Percentiles rank a stretch among this genome's conserved stretches.
These are phyloP conservation scores for Nakazawaea wickerhamii DNA, from an alignment of 805 yeast species.

Conservation along the genomic window DNA sequence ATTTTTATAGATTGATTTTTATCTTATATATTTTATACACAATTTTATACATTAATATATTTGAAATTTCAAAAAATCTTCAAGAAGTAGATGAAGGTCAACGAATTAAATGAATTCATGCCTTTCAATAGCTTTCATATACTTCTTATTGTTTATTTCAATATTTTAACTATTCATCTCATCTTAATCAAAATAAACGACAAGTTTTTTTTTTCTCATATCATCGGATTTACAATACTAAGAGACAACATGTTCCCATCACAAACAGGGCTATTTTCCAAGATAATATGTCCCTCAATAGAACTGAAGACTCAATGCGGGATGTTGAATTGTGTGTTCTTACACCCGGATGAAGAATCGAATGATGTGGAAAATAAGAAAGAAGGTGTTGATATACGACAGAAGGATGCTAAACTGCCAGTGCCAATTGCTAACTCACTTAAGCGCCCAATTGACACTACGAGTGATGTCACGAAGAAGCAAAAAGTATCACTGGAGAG, in stretches of 20 bases:
- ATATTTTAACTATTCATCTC: no score
- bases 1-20: neutral
- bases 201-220: neutral
- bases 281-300: slow-evolving; percentile 24
- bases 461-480: no score
- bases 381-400: no score
- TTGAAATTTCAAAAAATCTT: no score
- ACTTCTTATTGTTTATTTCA: no score
- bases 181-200: neutral
- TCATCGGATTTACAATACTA: neutral
- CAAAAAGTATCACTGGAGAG: neutral
- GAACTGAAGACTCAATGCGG: slow-evolving; percentile 17
- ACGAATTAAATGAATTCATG: no score
- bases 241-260: slow-evolving; percentile 21
- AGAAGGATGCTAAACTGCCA: no score
- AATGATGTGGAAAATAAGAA: slow-evolving; percentile 1
- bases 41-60: neutral
- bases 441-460: no score
- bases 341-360: slow-evolving; percentile 17
- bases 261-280: slow-evolving; percentile 16
- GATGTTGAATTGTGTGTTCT: slow-evolving; percentile 27
- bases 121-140: no score
- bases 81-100: no score
- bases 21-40: neutral
- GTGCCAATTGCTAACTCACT: no score